phyloP scores from a whole-genome alignment of 768 basidiomycete genomes.

The Coprinopsis sp. region DNA sequence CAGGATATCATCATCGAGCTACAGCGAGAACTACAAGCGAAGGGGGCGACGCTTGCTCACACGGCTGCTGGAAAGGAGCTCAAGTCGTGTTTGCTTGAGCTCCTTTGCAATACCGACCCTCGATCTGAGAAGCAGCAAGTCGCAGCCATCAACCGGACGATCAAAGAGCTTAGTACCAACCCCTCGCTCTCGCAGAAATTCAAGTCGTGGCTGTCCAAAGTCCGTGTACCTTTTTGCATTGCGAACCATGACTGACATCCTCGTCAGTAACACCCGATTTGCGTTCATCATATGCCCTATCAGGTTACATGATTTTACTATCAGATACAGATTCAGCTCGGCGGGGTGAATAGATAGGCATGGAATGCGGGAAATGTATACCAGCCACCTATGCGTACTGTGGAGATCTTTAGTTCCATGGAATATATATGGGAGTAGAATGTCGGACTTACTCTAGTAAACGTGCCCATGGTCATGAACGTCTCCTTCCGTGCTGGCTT shows the following conservation, averaged over 20 bases:
- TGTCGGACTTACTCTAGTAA: conserved; percentile 75
- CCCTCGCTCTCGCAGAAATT: background rate
- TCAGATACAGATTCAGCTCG: too few relatives aligned
- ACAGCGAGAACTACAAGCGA: background rate
- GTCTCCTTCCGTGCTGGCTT: conserved; percentile 64
- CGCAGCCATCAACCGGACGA: background rate
- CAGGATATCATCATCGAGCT: background rate
- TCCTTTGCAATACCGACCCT: background rate
- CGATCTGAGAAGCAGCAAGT: background rate
- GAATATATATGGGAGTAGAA: background rate
- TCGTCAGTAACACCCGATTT: too few relatives aligned
- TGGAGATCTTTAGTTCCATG: background rate
- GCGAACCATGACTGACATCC: background rate
- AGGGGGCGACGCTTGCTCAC: background rate
- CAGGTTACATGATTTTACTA: too few relatives aligned
- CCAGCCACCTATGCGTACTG: conserved; percentile 24
- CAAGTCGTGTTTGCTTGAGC: background rate
- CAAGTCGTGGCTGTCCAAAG: background rate
- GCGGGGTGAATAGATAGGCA: too few relatives aligned
- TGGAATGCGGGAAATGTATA: too few relatives aligned
- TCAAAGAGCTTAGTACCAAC: background rate
- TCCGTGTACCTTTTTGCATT: background rate
- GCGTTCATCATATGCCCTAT: too few relatives aligned
- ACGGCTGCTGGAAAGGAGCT: background rate
- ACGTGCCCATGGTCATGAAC: conserved; percentile 90